A percentile compares a stretch with the other conserved stretches of the same genome.
Evolutionary conservation across 495 filamentous ascomycete species (phyloP).

Genomic region (Neurospora pannonica): DNA sequence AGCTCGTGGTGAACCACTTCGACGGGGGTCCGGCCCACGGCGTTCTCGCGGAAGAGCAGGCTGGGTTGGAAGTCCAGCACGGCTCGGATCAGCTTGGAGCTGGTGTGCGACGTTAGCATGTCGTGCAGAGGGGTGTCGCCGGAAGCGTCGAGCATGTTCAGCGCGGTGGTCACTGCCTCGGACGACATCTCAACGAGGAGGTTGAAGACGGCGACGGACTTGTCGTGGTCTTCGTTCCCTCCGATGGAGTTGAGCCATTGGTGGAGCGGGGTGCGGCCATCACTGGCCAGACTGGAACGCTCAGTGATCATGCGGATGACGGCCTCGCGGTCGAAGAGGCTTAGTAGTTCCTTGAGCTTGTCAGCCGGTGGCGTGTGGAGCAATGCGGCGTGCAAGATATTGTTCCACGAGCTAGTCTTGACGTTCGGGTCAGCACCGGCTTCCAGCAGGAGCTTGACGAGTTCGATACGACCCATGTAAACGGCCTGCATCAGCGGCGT

Average conservation of each 20-base stretch:
- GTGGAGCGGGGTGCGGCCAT: conserved; percentile 34
- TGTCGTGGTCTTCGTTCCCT: conserved; percentile 1
- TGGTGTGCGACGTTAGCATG: conserved; percentile 23
- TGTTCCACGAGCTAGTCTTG: conserved; percentile 43
- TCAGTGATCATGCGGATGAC: conserved; percentile 28
- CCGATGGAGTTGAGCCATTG: conserved; percentile 18
- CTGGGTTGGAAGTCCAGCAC: conserved; percentile 48
- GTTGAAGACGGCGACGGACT: conserved; percentile 20
- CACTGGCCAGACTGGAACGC: conserved; percentile 22
- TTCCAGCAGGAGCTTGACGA: conserved; percentile 49
- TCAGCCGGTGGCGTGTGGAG: conserved; percentile 13
- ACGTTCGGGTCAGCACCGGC: conserved; percentile 56
- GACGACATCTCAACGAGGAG: conserved; percentile 43
- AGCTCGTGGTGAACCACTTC: conserved; percentile 53
- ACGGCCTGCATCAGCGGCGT: conserved; percentile 57
- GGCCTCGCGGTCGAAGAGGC: conserved; percentile 43
- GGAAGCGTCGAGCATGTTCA: conserved; percentile 53
- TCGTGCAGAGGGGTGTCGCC: conserved; percentile 59
- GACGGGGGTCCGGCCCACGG: conserved; percentile 56
- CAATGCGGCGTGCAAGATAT: conserved; percentile 51
- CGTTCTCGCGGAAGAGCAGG: conserved; percentile 57
- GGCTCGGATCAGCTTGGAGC: conserved; percentile 29
- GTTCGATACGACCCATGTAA: conserved; percentile 36
- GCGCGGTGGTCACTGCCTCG: conserved; percentile 31
- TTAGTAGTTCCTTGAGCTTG: conserved; percentile 34